These are phyloP conservation scores for Xylaria longipes DNA, from an alignment of 495 filamentous ascomycete genomes.

Conservation along the genomic window DNA sequence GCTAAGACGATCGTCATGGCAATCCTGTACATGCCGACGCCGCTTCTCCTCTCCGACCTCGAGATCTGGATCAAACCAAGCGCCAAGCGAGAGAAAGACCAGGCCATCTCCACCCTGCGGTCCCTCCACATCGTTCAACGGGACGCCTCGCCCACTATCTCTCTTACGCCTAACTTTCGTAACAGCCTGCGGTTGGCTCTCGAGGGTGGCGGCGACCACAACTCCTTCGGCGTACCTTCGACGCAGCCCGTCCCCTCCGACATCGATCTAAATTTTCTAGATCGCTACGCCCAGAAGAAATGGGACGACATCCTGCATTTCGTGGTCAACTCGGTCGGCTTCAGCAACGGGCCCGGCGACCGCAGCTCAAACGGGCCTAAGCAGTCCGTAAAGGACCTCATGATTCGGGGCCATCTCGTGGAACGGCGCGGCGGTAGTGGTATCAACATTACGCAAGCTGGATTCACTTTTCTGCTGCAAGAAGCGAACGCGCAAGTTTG, in stretches of 20 bases:
- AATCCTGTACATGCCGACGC: constrained; percentile 82
- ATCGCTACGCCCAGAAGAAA: constrained; percentile 82
- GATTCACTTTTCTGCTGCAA: constrained; percentile 93
- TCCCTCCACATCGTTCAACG: constrained; percentile 79
- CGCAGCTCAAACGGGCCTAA: constrained; percentile 61
- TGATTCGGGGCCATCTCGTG: constrained; percentile 81
- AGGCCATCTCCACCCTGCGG: constrained; percentile 79
- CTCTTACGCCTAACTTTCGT: constrained; percentile 76
- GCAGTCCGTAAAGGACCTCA: constrained; percentile 78
- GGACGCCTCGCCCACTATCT: constrained; percentile 68
- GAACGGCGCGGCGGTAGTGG: constrained; percentile 61
- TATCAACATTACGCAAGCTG: constrained; percentile 81
- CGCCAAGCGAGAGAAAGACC: constrained; percentile 77
- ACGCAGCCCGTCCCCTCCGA: constrained; percentile 60
- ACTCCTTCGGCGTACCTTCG: constrained; percentile 88
- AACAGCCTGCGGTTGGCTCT: constrained; percentile 80
- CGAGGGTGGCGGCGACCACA: constrained; percentile 81
- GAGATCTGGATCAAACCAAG: constrained; percentile 82
- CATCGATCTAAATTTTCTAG: constrained; percentile 74
- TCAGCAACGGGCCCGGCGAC: constrained; percentile 37
- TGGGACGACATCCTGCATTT: constrained; percentile 97
- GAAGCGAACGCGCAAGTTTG: constrained; percentile 96
- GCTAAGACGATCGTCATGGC: constrained; percentile 96
- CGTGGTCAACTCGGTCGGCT: constrained; percentile 71
- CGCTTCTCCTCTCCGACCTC: constrained; percentile 75